Base-by-base conservation (phyloP, 129 eudicot species). In the Tagetes patula region DNA sequence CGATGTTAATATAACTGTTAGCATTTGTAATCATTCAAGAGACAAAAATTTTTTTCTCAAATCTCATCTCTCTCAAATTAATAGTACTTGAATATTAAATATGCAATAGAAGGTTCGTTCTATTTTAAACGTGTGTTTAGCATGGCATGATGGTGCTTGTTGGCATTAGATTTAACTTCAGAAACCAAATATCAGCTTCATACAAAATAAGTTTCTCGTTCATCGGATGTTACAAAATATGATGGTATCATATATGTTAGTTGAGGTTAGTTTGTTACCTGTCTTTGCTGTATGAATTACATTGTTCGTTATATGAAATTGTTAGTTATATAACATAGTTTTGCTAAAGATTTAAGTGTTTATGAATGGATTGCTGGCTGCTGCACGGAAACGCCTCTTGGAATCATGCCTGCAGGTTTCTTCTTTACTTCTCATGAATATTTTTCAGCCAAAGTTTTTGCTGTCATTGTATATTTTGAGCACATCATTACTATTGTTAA, bases 201-300 rank as follows among this genome's bases (percentile, higher is more conserved):
- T 14, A 97, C 98, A 0, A 94, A 94, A 84, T 91, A 94, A 82
- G 77, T 94, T 74, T 84, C 86, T 67, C 76, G 82, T 37, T 78
- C 83, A 38, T 65, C 90, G 81, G 98, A 94, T 75, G 86, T 94
- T 30, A 73, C 84, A 27, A 87, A 81, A 75, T 86, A 87, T 76
- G 98, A 94, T 78, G 98, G 98, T 9, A 83, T 94, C 67, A 81
- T 94, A 59, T 94, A 96, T 85, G 93, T 73, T 94, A 74, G 98
- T 88, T 77, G 98, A 94, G 98, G 98, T 94, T 81, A 82, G 85
- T 75, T 67, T 69, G 42, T 77, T 69, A 74, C 69, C 40, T 65
- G 13, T 74, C 20, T 39, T 27, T 10, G 77, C 5, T 14, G 67
- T 37, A 42, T n/a, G 36, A 71, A 61, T 46, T 8, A 8, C 27